These are phyloP conservation scores for Aspergillus phoenicis DNA, from an alignment of 2,329 filamentous ascomycete genomes.

Conservation along the genomic window DNA sequence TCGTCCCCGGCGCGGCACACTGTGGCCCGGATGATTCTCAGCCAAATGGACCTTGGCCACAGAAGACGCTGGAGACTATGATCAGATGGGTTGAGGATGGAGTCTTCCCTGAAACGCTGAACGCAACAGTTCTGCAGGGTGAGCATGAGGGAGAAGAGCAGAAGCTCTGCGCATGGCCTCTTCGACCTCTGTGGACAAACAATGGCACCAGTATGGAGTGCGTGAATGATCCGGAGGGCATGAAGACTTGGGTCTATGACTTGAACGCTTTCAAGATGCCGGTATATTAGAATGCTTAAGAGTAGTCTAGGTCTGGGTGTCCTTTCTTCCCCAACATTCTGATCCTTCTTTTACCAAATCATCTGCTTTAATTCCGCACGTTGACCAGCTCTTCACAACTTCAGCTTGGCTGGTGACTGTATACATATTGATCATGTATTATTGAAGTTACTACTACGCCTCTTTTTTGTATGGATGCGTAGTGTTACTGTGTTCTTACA, in stretches of 20 bases:
- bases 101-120: conserved; percentile 47
- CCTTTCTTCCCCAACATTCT: too few species aligned
- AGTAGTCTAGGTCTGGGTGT: too few species aligned
- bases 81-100: conserved; percentile 58
- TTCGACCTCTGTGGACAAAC: conserved; percentile 33
- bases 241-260: conserved; percentile 19
- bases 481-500: too few species aligned
- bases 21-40: conserved; percentile 52
- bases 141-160: conserved; percentile 33
- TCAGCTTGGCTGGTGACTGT: too few species aligned
- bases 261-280: conserved; percentile 19
- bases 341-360: too few species aligned
- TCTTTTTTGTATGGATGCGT: too few species aligned
- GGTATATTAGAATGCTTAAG: conserved; percentile 13
- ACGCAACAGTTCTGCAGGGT: conserved; percentile 41
- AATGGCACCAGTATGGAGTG: conserved; percentile 13
- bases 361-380: too few species aligned
- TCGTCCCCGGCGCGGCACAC: conserved; percentile 59
- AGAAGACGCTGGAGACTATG: conserved; percentile 50
- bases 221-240: conserved; percentile 16
- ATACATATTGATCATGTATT: too few species aligned
- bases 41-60: conserved; percentile 47
- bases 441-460: too few species aligned
- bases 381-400: too few species aligned
- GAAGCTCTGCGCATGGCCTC: conserved; percentile 39